phyloP scores from a whole-genome alignment of 2,329 filamentous ascomycete genomes.

The Colletotrichum navitas region DNA sequence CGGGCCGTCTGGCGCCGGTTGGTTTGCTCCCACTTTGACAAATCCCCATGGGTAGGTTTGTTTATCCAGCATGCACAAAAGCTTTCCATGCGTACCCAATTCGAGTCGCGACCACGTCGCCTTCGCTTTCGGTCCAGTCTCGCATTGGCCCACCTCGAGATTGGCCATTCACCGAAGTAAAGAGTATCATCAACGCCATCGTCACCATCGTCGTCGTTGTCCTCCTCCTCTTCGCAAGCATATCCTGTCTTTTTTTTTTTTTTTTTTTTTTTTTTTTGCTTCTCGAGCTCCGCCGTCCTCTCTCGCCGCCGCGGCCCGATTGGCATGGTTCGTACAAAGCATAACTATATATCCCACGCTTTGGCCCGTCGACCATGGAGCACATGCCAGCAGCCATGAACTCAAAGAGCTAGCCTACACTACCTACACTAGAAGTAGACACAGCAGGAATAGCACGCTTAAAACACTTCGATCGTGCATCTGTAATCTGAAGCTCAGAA shows the following conservation, averaged over 20 bases:
- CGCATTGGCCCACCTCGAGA: neutral
- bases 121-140: too few relatives aligned
- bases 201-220: neutral
- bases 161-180: neutral
- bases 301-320: neutral
- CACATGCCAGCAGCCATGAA: constrained; percentile 13
- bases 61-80: neutral
- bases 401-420: neutral
- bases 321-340: neutral
- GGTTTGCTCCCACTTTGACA: neutral
- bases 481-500: constrained; percentile 9
- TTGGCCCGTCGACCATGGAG: constrained; percentile 26
- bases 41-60: neutral
- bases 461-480: constrained; percentile 20
- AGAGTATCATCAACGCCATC: neutral
- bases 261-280: neutral
- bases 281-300: neutral
- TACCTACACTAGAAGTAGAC: too few relatives aligned
- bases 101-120: too few relatives aligned
- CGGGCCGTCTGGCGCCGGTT: neutral
- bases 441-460: constrained; percentile 19
- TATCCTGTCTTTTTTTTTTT: neutral
- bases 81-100: neutral
- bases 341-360: constrained; percentile 6
- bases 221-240: neutral